Evolutionary conservation across 2,329 filamentous ascomycete genomes (phyloP).

Genomic region (Paecilomyces formosus): DNA sequence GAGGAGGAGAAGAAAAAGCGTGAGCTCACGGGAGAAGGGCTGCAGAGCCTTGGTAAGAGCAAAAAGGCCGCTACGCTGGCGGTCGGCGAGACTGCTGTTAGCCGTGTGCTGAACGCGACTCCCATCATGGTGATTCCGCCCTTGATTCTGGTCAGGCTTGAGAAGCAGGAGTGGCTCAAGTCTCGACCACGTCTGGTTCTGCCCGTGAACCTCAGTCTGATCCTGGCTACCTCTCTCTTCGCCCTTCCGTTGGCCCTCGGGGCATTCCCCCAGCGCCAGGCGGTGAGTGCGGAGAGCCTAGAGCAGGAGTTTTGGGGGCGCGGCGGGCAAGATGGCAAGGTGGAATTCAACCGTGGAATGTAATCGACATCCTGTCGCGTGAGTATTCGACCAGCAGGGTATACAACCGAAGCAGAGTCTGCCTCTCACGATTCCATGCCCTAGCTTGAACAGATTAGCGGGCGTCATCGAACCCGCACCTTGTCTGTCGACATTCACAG

Average conservation of each 20-base stretch:
- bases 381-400: background rate
- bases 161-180: slow-evolving; percentile 76
- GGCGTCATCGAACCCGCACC: too few relatives aligned
- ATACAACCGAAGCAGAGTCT: too few relatives aligned
- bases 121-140: slow-evolving; percentile 97
- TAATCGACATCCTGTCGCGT: slow-evolving; percentile 36
- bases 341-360: slow-evolving; percentile 97
- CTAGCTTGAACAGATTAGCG: too few relatives aligned
- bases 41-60: slow-evolving; percentile 73
- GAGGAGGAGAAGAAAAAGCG: slow-evolving; percentile 59
- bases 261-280: slow-evolving; percentile 87
- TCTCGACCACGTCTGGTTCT: slow-evolving; percentile 66
- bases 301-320: slow-evolving; percentile 81
- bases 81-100: slow-evolving; percentile 86
- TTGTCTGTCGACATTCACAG: too few relatives aligned
- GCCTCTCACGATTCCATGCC: too few relatives aligned
- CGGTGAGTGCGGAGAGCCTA: slow-evolving; percentile 64
- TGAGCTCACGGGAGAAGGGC: slow-evolving; percentile 57
- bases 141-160: slow-evolving; percentile 73
- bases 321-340: slow-evolving; percentile 70
- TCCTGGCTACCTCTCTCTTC: slow-evolving; percentile 77
- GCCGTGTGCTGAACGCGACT: slow-evolving; percentile 84
- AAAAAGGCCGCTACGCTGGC: slow-evolving; percentile 81
- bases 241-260: slow-evolving; percentile 84
- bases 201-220: slow-evolving; percentile 79